Evolutionary conservation across 2,329 filamentous ascomycete species (phyloP), one percentile per base, ranked within the genome.

Genomic region (Colletotrichum tabaci): DNA sequence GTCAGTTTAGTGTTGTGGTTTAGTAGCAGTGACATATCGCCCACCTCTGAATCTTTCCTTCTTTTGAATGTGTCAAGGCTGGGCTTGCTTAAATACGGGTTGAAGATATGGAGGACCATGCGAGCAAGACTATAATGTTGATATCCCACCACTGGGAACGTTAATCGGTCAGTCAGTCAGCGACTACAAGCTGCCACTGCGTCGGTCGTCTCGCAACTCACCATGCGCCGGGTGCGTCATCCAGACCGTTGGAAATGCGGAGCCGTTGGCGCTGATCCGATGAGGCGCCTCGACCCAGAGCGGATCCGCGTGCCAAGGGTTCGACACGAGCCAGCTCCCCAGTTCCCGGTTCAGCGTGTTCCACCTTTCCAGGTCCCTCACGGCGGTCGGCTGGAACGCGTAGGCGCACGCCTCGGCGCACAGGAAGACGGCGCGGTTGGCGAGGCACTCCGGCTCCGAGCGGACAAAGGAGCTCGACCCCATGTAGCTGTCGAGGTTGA

Each of bases 91-190:
- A 76, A 56, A 4, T 74, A 72, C 0, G 84, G 83, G 50, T 85
- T 79, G 55, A 84, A 82, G 6, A 83, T 81, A 2, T 77, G 77
- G 1, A 79, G 78, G 8, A 85, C 74, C 38, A 85, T 84, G 13
- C 79, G 76, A 0, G 82, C 76, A 13, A 85, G 77, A 61, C 83
- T 80, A 57, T 82, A 83, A 70, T 85, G 81, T 65, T 84, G 82
- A 55, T 83, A 76, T 0, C 80, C 84, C 2, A 81, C 80, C 1
- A 81, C 81, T 77, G 35, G 46, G n/a, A 0, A 5, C 15, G 23
- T 26, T 26, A 3, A 26, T 26, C 23, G 23, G 23, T 23, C 21
- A 23, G n/a, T 30, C 5, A 23, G 57, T 26, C n/a, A 13, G 30
- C 42, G 16, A 26, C 15, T 9, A 2, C 10, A 26, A n/a, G 7